Conservation (phyloP, 352 stramenopile genomes). For the Globisporangium canariense region DNA sequence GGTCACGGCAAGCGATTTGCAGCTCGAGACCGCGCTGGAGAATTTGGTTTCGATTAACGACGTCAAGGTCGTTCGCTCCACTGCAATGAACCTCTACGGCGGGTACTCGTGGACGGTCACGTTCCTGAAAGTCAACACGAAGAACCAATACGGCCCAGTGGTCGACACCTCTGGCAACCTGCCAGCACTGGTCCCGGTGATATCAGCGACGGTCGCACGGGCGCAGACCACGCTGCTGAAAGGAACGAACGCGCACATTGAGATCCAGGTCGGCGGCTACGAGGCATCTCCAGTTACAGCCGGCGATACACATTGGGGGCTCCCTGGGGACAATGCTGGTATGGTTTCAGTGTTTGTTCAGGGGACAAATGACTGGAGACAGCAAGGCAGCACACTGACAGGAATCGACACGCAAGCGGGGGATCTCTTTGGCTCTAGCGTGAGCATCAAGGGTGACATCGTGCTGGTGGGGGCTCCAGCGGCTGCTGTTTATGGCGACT, state of each 20-base stretch:
- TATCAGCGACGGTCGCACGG: slow-evolving; percentile 18
- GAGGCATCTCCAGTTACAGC: slow-evolving; percentile 24
- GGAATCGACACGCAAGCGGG: slow-evolving; percentile 55
- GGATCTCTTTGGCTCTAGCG: slow-evolving; percentile 73
- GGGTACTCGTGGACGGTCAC: slow-evolving; percentile 86
- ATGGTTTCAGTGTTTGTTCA: slow-evolving; percentile 66
- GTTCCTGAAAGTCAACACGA: slow-evolving; percentile 76
- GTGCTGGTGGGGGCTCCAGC: slow-evolving; percentile 63
- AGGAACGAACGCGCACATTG: slow-evolving; percentile 54
- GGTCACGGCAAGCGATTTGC: slow-evolving; percentile 47
- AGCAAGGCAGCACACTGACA: slow-evolving; percentile 54
- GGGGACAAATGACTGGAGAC: slow-evolving; percentile 69
- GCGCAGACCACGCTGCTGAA: slow-evolving; percentile 33
- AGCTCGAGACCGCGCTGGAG: slow-evolving; percentile 57
- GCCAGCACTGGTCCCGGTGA: slow-evolving; percentile 56
- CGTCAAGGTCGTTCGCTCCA: slow-evolving; percentile 53
- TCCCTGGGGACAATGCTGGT: slow-evolving; percentile 55
- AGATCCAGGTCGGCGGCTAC: slow-evolving; percentile 55
- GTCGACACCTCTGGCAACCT: slow-evolving; percentile 65
- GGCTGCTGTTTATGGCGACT: slow-evolving; percentile 66
- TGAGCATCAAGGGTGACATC: slow-evolving; percentile 50
- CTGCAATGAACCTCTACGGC: slow-evolving; percentile 66
- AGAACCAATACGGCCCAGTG: slow-evolving; percentile 67
- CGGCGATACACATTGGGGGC: slow-evolving; percentile 43
- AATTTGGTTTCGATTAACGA: slow-evolving; percentile 72